phyloP scores from a whole-genome alignment of 2,329 filamentous ascomycete species.

The Malbranchea zuffiana region DNA sequence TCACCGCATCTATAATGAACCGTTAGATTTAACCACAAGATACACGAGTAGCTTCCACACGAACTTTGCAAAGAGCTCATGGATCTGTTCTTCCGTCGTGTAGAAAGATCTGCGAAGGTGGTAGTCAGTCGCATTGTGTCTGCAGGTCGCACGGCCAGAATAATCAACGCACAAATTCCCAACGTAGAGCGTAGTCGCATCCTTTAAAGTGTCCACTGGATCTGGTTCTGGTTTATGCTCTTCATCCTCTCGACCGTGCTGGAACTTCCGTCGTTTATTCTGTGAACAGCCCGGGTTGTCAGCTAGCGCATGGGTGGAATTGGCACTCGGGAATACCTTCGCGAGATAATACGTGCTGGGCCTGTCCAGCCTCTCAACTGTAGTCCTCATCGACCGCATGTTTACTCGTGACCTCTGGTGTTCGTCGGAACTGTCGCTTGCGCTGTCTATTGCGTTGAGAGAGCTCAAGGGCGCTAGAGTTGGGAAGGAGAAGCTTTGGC shows the following conservation, averaged over 20 bases:
- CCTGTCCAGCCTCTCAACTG: slow-evolving; percentile 83
- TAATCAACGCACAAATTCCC: slow-evolving; percentile 65
- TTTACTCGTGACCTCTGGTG: neutral
- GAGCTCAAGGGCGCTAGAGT: neutral
- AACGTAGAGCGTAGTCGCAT: slow-evolving; percentile 92
- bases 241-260: slow-evolving; percentile 50
- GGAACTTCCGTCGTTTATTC: slow-evolving; percentile 60
- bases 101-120: slow-evolving; percentile 65
- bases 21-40: slow-evolving; percentile 6
- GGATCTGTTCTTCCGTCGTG: slow-evolving; percentile 97
- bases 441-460: neutral
- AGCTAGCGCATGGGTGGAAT: neutral
- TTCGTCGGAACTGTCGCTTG: neutral
- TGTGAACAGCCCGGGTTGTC: slow-evolving; percentile 27
- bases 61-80: slow-evolving; percentile 85
- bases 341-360: slow-evolving; percentile 87
- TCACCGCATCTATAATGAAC: slow-evolving; percentile 57
- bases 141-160: slow-evolving; percentile 1
- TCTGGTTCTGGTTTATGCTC: slow-evolving; percentile 47
- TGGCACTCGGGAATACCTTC: slow-evolving; percentile 46
- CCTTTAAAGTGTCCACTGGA: slow-evolving; percentile 64
- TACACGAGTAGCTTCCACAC: too few species aligned
- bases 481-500: neutral
- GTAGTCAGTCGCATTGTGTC: neutral
- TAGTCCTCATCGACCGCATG: slow-evolving; percentile 34